Evolutionary conservation across 2,329 filamentous ascomycete genomes (phyloP).

Genomic region (Hypoxylon sp.): DNA sequence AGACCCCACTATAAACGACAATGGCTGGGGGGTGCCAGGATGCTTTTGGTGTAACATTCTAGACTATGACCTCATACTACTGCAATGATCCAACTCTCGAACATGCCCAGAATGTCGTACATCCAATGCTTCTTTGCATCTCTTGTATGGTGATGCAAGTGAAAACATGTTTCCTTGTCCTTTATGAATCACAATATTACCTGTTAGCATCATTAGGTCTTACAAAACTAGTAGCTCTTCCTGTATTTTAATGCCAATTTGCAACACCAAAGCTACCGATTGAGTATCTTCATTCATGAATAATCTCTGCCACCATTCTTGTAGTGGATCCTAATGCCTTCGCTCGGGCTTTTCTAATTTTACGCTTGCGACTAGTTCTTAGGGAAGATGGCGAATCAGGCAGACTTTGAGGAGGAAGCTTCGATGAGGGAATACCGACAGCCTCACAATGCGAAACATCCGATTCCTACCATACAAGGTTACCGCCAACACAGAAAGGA

Average conservation of each 20-base stretch:
- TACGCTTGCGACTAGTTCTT: background rate
- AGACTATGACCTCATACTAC: conserved; percentile 41
- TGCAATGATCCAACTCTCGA: conserved; percentile 23
- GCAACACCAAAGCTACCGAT: background rate
- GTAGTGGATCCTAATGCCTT: conserved; percentile 7
- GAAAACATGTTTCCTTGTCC: conserved; percentile 31
- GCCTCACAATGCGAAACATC: conserved; percentile 49
- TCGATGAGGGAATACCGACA: conserved; percentile 41
- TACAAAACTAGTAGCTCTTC: conserved; percentile 4
- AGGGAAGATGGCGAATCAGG: conserved; percentile 40
- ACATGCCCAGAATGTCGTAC: conserved; percentile 6
- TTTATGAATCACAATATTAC: conserved; percentile 13
- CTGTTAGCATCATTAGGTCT: conserved; percentile 17
- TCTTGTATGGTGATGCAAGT: conserved; percentile 39
- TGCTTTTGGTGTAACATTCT: conserved; percentile 16
- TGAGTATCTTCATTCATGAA: background rate
- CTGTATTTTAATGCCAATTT: conserved; percentile 13
- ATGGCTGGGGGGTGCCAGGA: conserved; percentile 22
- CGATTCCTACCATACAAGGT: conserved; percentile 63
- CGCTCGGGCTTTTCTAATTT: background rate
- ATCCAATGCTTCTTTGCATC: conserved; percentile 21
- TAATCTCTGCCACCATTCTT: background rate
- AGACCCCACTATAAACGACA: conserved; percentile 27
- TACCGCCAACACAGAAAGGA: conserved; percentile 64
- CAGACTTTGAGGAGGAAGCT: conserved; percentile 41